These are phyloP conservation scores for Alternaria viburni DNA, from an alignment of 2,329 filamentous ascomycete genomes.

Conservation along the genomic window DNA sequence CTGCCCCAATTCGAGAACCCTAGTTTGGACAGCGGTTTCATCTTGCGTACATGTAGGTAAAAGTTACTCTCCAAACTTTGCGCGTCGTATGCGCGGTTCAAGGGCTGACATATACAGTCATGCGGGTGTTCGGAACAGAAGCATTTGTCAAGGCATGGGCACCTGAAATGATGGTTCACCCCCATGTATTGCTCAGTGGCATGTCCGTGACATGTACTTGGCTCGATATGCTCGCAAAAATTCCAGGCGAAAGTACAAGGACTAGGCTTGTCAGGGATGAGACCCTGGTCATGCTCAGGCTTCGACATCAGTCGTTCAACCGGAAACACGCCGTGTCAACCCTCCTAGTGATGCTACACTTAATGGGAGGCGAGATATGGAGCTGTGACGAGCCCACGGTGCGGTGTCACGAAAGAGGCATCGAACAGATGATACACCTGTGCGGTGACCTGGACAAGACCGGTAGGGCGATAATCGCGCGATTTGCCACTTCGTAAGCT, in stretches of 20 bases:
- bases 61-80: neutral
- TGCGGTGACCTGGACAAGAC: slow-evolving; percentile 31
- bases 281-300: slow-evolving; percentile 34
- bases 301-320: slow-evolving; percentile 7
- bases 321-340: slow-evolving; percentile 30
- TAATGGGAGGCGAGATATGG: slow-evolving; percentile 41
- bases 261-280: slow-evolving; percentile 37
- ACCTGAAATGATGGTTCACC: slow-evolving; percentile 32
- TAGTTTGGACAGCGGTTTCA: slow-evolving; percentile 19
- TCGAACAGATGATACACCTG: slow-evolving; percentile 29
- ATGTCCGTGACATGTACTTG: slow-evolving; percentile 33
- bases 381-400: slow-evolving; percentile 36
- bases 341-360: slow-evolving; percentile 37
- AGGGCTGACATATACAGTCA: slow-evolving; percentile 14
- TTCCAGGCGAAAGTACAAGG: slow-evolving; percentile 31
- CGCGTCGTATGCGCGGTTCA: neutral
- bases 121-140: slow-evolving; percentile 29
- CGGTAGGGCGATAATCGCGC: slow-evolving; percentile 21
- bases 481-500: slow-evolving; percentile 33
- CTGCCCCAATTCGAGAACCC: slow-evolving; percentile 28
- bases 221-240: slow-evolving; percentile 35
- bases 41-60: slow-evolving; percentile 26
- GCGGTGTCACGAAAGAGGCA: slow-evolving; percentile 30
- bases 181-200: slow-evolving; percentile 34
- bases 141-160: slow-evolving; percentile 34